A percentile compares a stretch with the other conserved stretches of the same genome.
Conservation (phyloP, 192 early-diverging fungal species). For the Cetraspora pellucida region DNA sequence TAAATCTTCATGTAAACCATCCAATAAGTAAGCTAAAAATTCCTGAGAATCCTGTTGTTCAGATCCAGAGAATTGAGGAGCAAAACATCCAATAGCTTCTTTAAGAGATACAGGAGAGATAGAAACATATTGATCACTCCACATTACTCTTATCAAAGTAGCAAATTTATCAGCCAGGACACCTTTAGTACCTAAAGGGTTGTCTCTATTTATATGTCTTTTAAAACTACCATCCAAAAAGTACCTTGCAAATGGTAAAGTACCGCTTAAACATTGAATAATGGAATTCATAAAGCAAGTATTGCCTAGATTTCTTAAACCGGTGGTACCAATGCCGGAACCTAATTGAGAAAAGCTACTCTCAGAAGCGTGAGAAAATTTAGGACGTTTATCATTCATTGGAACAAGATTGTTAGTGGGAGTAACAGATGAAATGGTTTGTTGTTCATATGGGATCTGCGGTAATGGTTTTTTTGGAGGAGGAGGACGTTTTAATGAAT, state of each 20-base stretch:
- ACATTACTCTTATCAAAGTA: constrained; percentile 79
- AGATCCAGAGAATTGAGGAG: constrained; percentile 80
- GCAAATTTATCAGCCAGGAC: constrained; percentile 77
- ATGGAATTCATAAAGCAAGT: constrained; percentile 89
- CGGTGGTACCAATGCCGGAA: constrained; percentile 66
- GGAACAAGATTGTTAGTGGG: constrained; percentile 22
- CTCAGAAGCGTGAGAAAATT: constrained; percentile 35
- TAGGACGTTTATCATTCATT: constrained; percentile 30
- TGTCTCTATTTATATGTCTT: constrained; percentile 62
- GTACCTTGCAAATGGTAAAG: constrained; percentile 69
- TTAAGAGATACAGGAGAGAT: constrained; percentile 83
- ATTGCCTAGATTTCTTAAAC: constrained; percentile 81
- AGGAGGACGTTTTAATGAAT: constrained; percentile 26
- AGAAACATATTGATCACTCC: constrained; percentile 74
- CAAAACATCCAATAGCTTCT: constrained; percentile 70
- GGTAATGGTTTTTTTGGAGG: constrained; percentile 23
- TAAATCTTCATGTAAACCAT: constrained; percentile 90
- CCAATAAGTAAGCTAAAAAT: constrained; percentile 88
- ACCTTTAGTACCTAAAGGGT: constrained; percentile 74
- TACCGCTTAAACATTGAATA: constrained; percentile 76
- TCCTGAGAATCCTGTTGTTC: constrained; percentile 98
- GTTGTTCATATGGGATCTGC: background rate
- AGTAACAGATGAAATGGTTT: background rate
- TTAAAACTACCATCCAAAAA: constrained; percentile 69
- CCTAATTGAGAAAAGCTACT: constrained; percentile 47